Percentiles rank a stretch among this genome's conserved stretches.
Conservation (phyloP, 306 rosid genomes). For the Urtica urens region DNA sequence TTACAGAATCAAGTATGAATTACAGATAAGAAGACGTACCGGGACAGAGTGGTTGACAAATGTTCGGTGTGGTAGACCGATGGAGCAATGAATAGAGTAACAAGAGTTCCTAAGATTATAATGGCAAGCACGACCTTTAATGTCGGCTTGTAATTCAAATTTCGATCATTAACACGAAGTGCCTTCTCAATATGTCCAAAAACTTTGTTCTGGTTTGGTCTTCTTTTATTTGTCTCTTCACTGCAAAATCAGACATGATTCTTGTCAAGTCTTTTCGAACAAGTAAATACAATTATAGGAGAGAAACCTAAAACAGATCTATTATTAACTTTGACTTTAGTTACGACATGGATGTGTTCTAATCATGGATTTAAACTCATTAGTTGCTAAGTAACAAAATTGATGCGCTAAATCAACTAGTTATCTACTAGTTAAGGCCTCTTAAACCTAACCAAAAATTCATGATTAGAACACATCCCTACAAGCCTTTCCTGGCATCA, state of each 20-base stretch:
- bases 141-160: conserved; percentile 48
- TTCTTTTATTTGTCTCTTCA: conserved; percentile 58
- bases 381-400: not conserved
- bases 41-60: conserved; percentile 30
- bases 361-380: too few relatives aligned
- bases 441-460: not conserved
- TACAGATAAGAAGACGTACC: conserved; percentile 27
- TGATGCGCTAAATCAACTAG: not conserved
- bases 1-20: not conserved
- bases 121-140: conserved; percentile 52
- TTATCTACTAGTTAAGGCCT: not conserved
- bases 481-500: not conserved
- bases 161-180: conserved; percentile 26
- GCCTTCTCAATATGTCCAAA: conserved; percentile 54
- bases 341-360: not conserved
- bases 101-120: conserved; percentile 52
- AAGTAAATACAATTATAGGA: not conserved
- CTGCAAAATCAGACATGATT: conserved; percentile 28
- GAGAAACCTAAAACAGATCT: not conserved
- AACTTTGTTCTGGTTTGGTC: conserved; percentile 54
- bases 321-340: not conserved
- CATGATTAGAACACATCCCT: too few relatives aligned
- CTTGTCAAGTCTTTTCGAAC: not conserved
- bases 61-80: conserved; percentile 58
- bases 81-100: conserved; percentile 53